A percentile compares a stretch with the other conserved stretches of the same genome.
These are phyloP conservation scores for Cyberlindnera nakhonratchasimensis DNA, from an alignment of 805 yeast genomes.

Conservation along the genomic window DNA sequence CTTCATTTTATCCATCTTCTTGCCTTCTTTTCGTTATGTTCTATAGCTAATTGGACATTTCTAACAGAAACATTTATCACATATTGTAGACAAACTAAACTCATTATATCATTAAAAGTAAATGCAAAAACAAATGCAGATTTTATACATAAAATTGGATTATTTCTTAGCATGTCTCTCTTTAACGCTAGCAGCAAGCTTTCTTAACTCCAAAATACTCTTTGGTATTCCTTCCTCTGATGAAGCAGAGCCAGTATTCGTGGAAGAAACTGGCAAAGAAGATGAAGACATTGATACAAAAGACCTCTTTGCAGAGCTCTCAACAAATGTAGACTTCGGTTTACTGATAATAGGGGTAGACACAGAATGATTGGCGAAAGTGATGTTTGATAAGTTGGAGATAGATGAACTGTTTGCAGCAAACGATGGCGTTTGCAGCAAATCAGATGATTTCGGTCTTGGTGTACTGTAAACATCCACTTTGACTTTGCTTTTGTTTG, in stretches of 20 bases:
- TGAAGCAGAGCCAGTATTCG: not conserved
- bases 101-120: not conserved
- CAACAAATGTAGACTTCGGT: slow-evolving; percentile 11
- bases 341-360: slow-evolving; percentile 16
- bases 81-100: not conserved
- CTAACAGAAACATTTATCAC: not conserved
- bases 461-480: slow-evolving; percentile 28
- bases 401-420: slow-evolving; percentile 23
- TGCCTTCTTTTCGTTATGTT: no score
- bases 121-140: no score
- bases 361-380: slow-evolving; percentile 23
- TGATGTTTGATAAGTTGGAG: slow-evolving; percentile 26
- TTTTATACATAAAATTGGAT: not conserved
- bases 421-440: slow-evolving; percentile 29
- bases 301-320: not conserved
- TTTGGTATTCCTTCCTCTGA: slow-evolving; percentile 17
- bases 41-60: not conserved
- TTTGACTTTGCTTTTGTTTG: slow-evolving; percentile 15
- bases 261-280: not conserved
- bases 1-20: no score
- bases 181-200: slow-evolving; percentile 24
- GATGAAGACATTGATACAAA: not conserved
- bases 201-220: slow-evolving; percentile 24
- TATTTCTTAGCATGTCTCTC: slow-evolving; percentile 20
- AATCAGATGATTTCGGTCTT: slow-evolving; percentile 29